A percentile compares a stretch with the other conserved stretches of the same genome.
Evolutionary conservation across 2,329 filamentous ascomycete species (phyloP).

Genomic region (Ophiostoma populinum): DNA sequence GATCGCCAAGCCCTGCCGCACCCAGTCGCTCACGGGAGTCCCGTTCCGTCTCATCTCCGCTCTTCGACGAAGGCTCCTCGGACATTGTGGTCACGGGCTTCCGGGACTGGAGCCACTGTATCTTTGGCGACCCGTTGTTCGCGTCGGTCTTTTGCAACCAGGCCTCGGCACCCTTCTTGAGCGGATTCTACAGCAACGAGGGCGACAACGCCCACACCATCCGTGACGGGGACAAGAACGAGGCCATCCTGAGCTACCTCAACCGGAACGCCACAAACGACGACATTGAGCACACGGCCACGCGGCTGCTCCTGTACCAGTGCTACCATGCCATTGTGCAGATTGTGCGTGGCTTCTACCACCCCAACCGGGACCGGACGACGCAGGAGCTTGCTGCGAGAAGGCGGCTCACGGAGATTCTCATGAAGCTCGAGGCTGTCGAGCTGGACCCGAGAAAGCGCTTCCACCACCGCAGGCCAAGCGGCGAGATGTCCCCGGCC

Average conservation of each 20-base stretch:
- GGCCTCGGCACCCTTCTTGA: constrained; percentile 26
- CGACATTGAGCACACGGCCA: constrained; percentile 16
- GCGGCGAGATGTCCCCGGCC: constrained; percentile 24
- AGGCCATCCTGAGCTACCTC: constrained; percentile 4
- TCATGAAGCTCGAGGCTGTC: constrained; percentile 25
- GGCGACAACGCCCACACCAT: not conserved
- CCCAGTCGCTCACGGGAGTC: not conserved
- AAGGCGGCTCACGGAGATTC: constrained; percentile 28
- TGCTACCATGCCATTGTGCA: constrained; percentile 36
- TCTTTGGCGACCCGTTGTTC: constrained; percentile 44
- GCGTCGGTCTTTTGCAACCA: constrained; percentile 29
- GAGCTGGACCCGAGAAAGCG: constrained; percentile 16
- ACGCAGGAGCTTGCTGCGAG: constrained; percentile 34
- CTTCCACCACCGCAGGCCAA: constrained; percentile 20
- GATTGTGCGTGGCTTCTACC: constrained; percentile 38
- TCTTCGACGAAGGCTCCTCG: not conserved
- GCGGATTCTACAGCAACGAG: constrained; percentile 24
- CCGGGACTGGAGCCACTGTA: constrained; percentile 38
- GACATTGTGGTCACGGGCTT: constrained; percentile 28
- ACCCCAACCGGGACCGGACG: constrained; percentile 29
- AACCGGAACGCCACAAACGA: constrained; percentile 5
- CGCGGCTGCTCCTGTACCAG: constrained; percentile 36
- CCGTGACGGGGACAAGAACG: too few species aligned
- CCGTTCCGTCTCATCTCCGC: not conserved
- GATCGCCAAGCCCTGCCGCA: too few species aligned